Base-by-base conservation (phyloP, 371 early-diverging fungal species). In the Actinomortierella wolfii region DNA sequence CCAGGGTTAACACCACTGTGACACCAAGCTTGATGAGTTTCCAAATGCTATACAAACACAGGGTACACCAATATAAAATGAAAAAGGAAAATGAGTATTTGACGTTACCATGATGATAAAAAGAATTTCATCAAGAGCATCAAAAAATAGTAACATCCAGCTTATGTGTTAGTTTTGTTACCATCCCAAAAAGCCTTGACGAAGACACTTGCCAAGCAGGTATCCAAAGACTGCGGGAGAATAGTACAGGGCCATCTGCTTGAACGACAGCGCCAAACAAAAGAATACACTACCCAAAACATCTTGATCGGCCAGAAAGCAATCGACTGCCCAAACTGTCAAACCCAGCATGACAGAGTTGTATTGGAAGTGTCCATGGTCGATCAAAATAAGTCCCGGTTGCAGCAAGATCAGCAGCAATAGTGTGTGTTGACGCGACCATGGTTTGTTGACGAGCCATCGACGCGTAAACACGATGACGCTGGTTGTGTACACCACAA, bases 281-380 rank as follows among this genome's bases (percentile, higher is more conserved):
- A 97, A 98, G 25, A 82, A 78, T 0, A 95, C 55, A 14, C 90
- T 83, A 40, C 96, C 96, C 1, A 88, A 44, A 1, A 92, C 62
- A 63, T 87, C 87, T 26, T 77, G 83, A 18, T 82, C 79, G 11
- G 69, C 73, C 39, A 83, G 56, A 47, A 94, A 90, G 39, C 83
- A 83, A 42, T 83, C 84, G 57, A 97, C 75, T 0, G 93, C 75
- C 88, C 87, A 90, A 13, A 94, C 62, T 7, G 91, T 77, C 44
- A 96, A 82, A 1, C 97, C 97, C 2, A 98, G 81, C 98, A 98
- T 98, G 5, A 95, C 87, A 2, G 91, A 81, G 67, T 98, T 98
- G 82, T 93, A 97, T 93, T 97, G 97, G 57, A 98, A 97, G 67
- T 98, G 97, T 21, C 96, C 98, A 68, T 95, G 92, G 75, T 98